Evolutionary conservation across 2,329 filamentous ascomycete species (phyloP).

Genomic region (Phaeophleospora eucalypticola): DNA sequence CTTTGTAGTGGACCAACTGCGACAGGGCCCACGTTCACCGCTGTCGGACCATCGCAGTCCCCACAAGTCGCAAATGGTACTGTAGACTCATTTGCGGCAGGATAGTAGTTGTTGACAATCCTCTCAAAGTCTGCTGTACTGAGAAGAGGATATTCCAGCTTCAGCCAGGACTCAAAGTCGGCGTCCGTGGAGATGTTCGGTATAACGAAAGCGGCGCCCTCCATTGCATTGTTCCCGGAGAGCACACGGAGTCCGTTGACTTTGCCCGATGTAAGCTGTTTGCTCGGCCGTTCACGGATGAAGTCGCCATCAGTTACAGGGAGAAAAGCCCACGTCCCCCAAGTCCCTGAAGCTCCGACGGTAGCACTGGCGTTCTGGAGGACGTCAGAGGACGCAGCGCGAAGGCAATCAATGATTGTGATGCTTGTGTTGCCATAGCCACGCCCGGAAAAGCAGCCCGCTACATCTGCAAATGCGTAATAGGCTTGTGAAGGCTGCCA

Average conservation of each 20-base stretch:
- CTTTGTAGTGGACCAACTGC: slow-evolving; percentile 36
- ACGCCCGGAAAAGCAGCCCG: slow-evolving; percentile 32
- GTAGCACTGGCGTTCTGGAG: slow-evolving; percentile 38
- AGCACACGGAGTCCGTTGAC: slow-evolving; percentile 39
- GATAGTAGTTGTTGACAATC: slow-evolving; percentile 37
- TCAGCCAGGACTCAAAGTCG: slow-evolving; percentile 40
- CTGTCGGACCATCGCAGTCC: slow-evolving; percentile 38
- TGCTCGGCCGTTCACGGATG: slow-evolving; percentile 36
- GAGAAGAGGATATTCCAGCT: slow-evolving; percentile 40
- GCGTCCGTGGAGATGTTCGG: slow-evolving; percentile 42
- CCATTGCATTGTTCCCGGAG: slow-evolving; percentile 47
- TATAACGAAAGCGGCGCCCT: slow-evolving; percentile 45
- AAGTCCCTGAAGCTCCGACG: slow-evolving; percentile 33
- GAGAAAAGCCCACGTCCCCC: slow-evolving; percentile 40
- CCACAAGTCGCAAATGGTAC: slow-evolving; percentile 28
- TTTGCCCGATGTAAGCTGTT: slow-evolving; percentile 33
- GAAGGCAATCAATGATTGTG: slow-evolving; percentile 41
- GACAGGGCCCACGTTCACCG: slow-evolving; percentile 45
- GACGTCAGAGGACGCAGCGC: slow-evolving; percentile 19
- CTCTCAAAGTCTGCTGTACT: slow-evolving; percentile 37
- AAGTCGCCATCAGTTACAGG: slow-evolving; percentile 43
- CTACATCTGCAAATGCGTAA: slow-evolving; percentile 40
- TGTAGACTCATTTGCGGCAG: slow-evolving; percentile 20
- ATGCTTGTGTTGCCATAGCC: slow-evolving; percentile 7
- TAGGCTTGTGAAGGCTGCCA: slow-evolving; percentile 45